A percentile compares a stretch with the other conserved stretches of the same genome.
phyloP scores from a whole-genome alignment of 2,329 filamentous ascomycete species.

The Podosphaera fusca region DNA sequence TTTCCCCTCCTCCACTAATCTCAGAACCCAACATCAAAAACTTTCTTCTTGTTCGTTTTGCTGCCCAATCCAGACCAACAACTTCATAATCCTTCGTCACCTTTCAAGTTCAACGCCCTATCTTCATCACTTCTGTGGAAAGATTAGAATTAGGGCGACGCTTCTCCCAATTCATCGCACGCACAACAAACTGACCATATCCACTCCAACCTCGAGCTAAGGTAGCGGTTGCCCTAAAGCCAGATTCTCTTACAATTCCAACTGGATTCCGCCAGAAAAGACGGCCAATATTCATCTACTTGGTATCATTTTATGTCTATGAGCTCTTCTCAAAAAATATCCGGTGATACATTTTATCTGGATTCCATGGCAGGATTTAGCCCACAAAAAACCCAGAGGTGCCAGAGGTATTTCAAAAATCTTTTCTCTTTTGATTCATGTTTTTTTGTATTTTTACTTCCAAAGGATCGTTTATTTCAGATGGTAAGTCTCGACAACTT shows the following conservation, averaged over 20 bases:
- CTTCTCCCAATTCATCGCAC: not conserved
- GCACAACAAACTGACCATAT: not conserved
- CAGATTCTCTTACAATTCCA: not conserved
- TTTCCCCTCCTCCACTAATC: too few species aligned
- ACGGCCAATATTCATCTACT: too few species aligned
- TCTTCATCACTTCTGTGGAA: too few species aligned
- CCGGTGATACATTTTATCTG: constrained; percentile 12
- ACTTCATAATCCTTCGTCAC: too few species aligned
- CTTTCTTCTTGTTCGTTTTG: too few species aligned
- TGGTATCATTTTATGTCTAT: constrained; percentile 7
- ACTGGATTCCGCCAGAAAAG: too few species aligned
- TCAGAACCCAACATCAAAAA: too few species aligned
- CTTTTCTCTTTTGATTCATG: constrained; percentile 7
- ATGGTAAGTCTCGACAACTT: too few species aligned
- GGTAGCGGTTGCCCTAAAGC: not conserved
- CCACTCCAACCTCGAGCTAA: not conserved
- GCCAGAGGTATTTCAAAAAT: constrained; percentile 16
- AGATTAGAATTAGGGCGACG: too few species aligned
- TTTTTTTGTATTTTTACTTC: not conserved
- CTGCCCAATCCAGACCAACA: too few species aligned
- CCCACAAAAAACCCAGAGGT: constrained; percentile 10
- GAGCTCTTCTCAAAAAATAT: constrained; percentile 15
- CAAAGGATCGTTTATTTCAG: too few species aligned
- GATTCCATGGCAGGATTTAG: constrained; percentile 15
- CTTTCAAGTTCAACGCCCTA: too few species aligned